Conservation (phyloP, 345 rosid genomes). For the Populus simonii region DNA sequence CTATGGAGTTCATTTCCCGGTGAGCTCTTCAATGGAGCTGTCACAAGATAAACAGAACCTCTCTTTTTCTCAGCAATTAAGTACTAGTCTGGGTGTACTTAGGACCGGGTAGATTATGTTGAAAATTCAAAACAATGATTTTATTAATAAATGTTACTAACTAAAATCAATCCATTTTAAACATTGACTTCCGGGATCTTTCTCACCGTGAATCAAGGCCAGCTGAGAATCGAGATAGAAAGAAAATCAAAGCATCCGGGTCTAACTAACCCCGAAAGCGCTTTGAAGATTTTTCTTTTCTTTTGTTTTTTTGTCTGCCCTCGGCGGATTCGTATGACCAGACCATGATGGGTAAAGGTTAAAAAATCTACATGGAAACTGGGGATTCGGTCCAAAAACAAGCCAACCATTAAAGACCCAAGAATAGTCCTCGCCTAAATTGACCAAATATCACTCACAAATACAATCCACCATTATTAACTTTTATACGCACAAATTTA, state of each 20-base stretch:
- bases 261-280: not conserved
- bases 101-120: not conserved
- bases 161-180: not conserved
- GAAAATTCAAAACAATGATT: not conserved
- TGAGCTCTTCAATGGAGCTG: not conserved
- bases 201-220: not conserved
- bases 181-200: not conserved
- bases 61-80: not conserved
- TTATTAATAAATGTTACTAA: not conserved
- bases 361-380: not conserved
- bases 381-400: conserved; percentile 27
- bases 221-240: not conserved
- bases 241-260: not conserved
- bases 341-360: not conserved
- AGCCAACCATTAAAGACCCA: not conserved
- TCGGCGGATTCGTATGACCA: not conserved
- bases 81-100: not conserved
- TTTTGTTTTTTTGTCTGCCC: not conserved
- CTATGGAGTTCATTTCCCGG: not conserved
- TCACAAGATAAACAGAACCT: not conserved
- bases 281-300: not conserved
- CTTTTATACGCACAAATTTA: not conserved
- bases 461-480: not conserved
- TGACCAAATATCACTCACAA: not conserved
- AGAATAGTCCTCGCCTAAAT: conserved; percentile 22